These are phyloP conservation scores for Coemansia aciculifera DNA, from an alignment of 192 early-diverging fungal species.

Conservation along the genomic window DNA sequence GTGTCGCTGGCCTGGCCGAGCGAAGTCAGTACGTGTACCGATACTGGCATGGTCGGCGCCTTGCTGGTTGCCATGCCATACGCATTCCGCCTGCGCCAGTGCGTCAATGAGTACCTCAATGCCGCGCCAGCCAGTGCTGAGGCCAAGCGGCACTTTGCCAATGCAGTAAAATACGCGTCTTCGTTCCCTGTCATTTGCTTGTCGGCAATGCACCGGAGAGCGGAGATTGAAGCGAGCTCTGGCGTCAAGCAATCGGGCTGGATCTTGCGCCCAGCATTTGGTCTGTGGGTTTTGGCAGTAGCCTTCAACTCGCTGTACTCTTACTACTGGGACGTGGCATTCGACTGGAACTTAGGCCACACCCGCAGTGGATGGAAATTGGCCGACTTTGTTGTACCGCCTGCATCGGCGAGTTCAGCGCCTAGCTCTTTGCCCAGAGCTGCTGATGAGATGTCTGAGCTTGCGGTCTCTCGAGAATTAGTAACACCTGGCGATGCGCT, in stretches of 20 bases:
- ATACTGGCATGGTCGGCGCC: constrained; percentile 23
- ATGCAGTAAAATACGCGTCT: constrained; percentile 90
- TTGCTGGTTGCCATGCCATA: constrained; percentile 46
- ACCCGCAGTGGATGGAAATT: constrained; percentile 32
- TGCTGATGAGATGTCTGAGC: constrained; percentile 19
- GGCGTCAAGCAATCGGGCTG: constrained; percentile 30
- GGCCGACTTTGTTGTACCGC: constrained; percentile 27
- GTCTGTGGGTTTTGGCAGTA: constrained; percentile 64
- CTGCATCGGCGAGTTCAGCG: background rate
- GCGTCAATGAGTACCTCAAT: constrained; percentile 48
- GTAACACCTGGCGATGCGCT: constrained; percentile 25
- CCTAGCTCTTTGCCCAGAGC: background rate
- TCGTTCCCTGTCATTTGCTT: constrained; percentile 57
- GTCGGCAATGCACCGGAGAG: constrained; percentile 22
- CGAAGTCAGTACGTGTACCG: constrained; percentile 9
- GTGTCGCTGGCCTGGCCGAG: constrained; percentile 45
- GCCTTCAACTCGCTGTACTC: constrained; percentile 90
- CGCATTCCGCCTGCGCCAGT: constrained; percentile 55
- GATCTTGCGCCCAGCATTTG: constrained; percentile 21
- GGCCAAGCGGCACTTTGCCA: constrained; percentile 76
- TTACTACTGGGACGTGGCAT: constrained; percentile 92
- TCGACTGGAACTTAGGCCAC: constrained; percentile 83
- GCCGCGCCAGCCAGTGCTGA: constrained; percentile 28
- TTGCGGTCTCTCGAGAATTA: background rate
- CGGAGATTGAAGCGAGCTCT: constrained; percentile 4